Conservation (phyloP, 768 basidiomycete species). For the Ramaria sp. region DNA sequence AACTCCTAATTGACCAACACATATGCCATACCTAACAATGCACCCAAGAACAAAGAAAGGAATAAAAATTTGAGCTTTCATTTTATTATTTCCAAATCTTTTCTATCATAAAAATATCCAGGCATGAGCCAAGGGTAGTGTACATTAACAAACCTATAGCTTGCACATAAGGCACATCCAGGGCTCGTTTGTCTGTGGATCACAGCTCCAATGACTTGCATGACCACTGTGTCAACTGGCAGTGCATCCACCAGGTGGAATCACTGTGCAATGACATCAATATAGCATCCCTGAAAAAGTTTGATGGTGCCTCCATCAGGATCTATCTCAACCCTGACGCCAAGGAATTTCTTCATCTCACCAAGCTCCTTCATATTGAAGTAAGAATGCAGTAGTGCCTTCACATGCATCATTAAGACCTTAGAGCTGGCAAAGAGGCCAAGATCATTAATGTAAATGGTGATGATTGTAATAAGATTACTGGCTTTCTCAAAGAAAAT, state of each 20-base stretch:
- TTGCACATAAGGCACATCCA: constrained; percentile 15
- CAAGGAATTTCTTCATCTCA: constrained; percentile 21
- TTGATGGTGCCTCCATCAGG: constrained; percentile 11
- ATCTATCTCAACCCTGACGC: constrained; percentile 23
- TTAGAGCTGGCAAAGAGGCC: constrained; percentile 11
- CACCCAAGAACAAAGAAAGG: too few species aligned
- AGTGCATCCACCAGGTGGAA: constrained; percentile 5
- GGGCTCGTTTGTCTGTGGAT: neutral
- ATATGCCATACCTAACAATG: too few species aligned
- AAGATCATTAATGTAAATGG: constrained; percentile 23
- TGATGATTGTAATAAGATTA: constrained; percentile 12
- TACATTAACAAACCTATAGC: constrained; percentile 23
- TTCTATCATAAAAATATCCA: too few species aligned
- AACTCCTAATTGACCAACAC: too few species aligned
- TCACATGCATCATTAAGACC: neutral
- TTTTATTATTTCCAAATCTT: too few species aligned
- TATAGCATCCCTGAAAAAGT: constrained; percentile 9
- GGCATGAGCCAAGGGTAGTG: constrained; percentile 20
- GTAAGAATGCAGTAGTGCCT: constrained; percentile 7
- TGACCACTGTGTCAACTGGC: constrained; percentile 10
- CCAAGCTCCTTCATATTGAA: constrained; percentile 28
- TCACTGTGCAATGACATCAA: constrained; percentile 3
- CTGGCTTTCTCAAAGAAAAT: too few species aligned
- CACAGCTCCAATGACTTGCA: neutral
- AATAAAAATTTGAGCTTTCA: too few species aligned